These are phyloP conservation scores for Boletus edulis DNA, from an alignment of 768 basidiomycete genomes.

Conservation along the genomic window DNA sequence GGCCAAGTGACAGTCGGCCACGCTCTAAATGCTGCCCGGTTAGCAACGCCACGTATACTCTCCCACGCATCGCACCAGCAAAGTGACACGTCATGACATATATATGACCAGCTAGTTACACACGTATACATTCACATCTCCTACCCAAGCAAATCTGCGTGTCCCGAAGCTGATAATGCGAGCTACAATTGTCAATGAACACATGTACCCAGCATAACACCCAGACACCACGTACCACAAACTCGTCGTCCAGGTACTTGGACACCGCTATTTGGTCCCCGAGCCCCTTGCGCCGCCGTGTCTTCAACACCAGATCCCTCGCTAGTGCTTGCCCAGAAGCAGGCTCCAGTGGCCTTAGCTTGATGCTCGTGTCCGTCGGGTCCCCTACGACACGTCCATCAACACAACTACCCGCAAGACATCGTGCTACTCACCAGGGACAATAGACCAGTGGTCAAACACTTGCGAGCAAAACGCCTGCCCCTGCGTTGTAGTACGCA, in stretches of 20 bases:
- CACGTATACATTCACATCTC: constrained; percentile 8
- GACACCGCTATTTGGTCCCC: constrained; percentile 97
- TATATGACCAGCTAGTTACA: constrained; percentile 9
- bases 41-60: constrained; percentile 45
- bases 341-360: constrained; percentile 93
- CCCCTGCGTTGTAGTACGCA: constrained; percentile 96
- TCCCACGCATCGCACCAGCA: constrained; percentile 31
- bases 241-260: constrained; percentile 97
- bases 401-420: background rate
- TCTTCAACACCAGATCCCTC: constrained; percentile 93
- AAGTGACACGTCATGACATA: background rate
- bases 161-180: constrained; percentile 93
- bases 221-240: constrained; percentile 60
- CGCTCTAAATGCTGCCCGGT: constrained; percentile 37
- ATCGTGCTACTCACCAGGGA: constrained; percentile 67
- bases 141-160: constrained; percentile 84
- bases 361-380: constrained; percentile 96
- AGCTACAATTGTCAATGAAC: constrained; percentile 48
- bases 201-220: background rate
- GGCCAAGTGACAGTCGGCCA: constrained; percentile 8
- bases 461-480: constrained; percentile 98
- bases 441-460: constrained; percentile 98
- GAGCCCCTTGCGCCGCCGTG: constrained; percentile 91
- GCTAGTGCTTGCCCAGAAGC: constrained; percentile 95
- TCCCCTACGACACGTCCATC: constrained; percentile 57